phyloP scores from a whole-genome alignment of 2,329 filamentous ascomycete genomes.

The Apiospora malaysiana region DNA sequence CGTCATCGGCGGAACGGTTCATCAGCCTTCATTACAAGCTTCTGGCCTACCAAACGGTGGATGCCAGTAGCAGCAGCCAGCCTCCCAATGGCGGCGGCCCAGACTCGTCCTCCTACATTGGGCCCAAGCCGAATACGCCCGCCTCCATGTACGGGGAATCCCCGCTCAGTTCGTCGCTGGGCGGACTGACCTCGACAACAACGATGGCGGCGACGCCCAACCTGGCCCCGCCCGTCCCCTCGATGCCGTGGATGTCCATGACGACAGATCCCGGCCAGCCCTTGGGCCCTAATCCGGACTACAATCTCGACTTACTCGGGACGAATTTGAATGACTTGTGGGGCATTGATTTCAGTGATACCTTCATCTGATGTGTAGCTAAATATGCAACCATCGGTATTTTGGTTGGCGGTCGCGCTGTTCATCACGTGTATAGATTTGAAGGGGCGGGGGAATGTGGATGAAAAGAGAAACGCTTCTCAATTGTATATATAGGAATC shows the following conservation, averaged over 20 bases:
- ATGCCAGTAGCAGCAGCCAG: background rate
- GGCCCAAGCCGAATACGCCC: conserved; percentile 32
- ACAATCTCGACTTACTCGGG: conserved; percentile 59
- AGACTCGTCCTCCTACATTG: conserved; percentile 22
- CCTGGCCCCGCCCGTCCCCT: conserved; percentile 31
- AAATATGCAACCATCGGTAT: background rate
- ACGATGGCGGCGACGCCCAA: conserved; percentile 25
- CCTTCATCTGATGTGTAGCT: background rate
- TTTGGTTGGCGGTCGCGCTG: background rate
- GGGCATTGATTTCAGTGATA: conserved; percentile 30
- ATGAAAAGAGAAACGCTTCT: background rate
- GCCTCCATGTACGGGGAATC: background rate
- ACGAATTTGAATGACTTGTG: conserved; percentile 62
- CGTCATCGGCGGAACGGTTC: conserved; percentile 63
- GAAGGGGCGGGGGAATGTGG: background rate
- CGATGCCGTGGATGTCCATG: conserved; percentile 43
- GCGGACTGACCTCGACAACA: background rate
- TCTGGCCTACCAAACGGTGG: conserved; percentile 54
- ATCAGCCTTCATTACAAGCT: conserved; percentile 64
- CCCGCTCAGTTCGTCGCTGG: background rate
- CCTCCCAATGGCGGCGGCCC: conserved; percentile 32
- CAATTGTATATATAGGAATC: background rate
- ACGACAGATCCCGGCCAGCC: conserved; percentile 39
- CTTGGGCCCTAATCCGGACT: conserved; percentile 55
- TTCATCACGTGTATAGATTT: background rate